Conservation (phyloP, 768 basidiomycete genomes). For the Mycena rebaudengoi region DNA sequence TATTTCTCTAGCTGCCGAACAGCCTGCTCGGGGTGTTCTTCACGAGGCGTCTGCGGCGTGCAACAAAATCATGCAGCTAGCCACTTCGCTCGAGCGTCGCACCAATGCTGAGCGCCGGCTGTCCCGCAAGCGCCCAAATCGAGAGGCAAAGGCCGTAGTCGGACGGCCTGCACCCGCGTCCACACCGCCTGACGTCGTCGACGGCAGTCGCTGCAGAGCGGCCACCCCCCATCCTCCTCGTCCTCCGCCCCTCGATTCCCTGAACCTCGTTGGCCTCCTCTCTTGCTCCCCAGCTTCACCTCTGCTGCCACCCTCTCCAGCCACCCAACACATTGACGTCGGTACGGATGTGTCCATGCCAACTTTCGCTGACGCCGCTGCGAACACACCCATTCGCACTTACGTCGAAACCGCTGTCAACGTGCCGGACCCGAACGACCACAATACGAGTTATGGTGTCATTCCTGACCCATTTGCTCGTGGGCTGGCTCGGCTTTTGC, state of each 20-base stretch:
- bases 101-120: neutral
- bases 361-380: too few relatives aligned
- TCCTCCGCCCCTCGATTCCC: neutral
- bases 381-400: neutral
- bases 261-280: neutral
- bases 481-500: neutral
- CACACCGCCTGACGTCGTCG: neutral
- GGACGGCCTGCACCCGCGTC: neutral
- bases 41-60: neutral
- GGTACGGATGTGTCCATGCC: too few relatives aligned
- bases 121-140: neutral
- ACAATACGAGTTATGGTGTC: neutral
- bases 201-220: conserved; percentile 5
- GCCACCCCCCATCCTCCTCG: neutral
- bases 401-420: neutral
- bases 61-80: neutral
- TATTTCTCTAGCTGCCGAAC: too few relatives aligned
- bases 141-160: neutral
- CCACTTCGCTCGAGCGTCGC: neutral
- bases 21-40: too few relatives aligned
- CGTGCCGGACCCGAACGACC: neutral
- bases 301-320: neutral
- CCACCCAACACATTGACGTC: too few relatives aligned
- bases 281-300: neutral
- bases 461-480: neutral